Conservation (phyloP, 768 basidiomycete genomes). For the Phylloporus arenicola region DNA sequence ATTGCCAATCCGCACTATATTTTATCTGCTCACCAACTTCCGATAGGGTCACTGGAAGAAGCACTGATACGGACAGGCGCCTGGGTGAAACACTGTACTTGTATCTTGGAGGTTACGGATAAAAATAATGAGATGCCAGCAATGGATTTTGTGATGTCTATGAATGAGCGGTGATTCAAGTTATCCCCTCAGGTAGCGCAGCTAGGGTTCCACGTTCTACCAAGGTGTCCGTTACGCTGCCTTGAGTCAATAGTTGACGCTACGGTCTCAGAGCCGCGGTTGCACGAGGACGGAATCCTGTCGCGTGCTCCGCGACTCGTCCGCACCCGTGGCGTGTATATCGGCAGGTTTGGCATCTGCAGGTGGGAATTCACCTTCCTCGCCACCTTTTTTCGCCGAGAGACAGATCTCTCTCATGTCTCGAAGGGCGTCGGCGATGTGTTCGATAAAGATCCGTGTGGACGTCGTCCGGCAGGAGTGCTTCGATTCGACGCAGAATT, state of each 20-base stretch:
- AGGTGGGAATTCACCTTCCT: constrained; percentile 4
- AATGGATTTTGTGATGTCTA: neutral
- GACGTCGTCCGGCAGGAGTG: constrained; percentile 62
- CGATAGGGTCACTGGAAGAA: neutral
- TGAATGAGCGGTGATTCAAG: constrained; percentile 9
- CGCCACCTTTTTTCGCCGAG: neutral
- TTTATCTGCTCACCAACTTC: too few relatives aligned
- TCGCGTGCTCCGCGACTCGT: neutral
- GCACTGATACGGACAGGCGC: neutral
- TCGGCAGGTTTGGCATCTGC: neutral
- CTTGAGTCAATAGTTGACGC: neutral
- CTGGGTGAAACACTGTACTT: too few relatives aligned
- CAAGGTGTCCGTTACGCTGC: neutral
- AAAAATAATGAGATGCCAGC: neutral
- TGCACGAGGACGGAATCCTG: constrained; percentile 8
- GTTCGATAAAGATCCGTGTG: constrained; percentile 59
- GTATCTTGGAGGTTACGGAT: neutral
- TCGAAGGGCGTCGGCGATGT: constrained; percentile 54
- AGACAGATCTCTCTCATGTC: constrained; percentile 63
- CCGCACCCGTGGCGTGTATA: too few relatives aligned
- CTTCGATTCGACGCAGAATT: constrained; percentile 94
- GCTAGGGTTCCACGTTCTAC: neutral
- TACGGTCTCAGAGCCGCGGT: constrained; percentile 13
- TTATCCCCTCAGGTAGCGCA: neutral
- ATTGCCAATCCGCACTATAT: neutral